A percentile compares a stretch with the other conserved stretches of the same genome.
These are phyloP conservation scores for Peziza echinospora DNA, from an alignment of 495 filamentous ascomycete genomes.

Conservation along the genomic window DNA sequence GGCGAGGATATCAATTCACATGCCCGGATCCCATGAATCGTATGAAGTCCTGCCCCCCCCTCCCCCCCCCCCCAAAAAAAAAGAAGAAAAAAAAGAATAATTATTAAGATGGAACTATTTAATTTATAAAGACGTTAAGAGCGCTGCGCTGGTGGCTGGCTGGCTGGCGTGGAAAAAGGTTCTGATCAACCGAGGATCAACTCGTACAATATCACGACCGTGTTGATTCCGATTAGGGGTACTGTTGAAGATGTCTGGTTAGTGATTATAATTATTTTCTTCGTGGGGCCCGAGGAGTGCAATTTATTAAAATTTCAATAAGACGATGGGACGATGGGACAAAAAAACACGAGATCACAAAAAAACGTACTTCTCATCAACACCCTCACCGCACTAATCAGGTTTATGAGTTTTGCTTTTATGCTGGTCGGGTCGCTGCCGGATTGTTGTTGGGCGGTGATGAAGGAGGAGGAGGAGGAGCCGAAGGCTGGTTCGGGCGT, in stretches of 20 bases:
- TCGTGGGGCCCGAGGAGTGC: too few species aligned
- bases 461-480: too few species aligned
- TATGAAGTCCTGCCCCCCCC: too few species aligned
- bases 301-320: slow-evolving; percentile 1
- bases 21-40: not conserved
- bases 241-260: too few species aligned
- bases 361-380: slow-evolving; percentile 71
- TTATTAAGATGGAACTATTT: not conserved
- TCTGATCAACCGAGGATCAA: slow-evolving; percentile 53
- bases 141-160: not conserved
- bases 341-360: not conserved
- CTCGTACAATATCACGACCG: slow-evolving; percentile 72
- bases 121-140: not conserved
- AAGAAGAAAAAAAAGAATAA: not conserved
- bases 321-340: slow-evolving; percentile 1
- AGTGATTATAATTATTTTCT: too few species aligned
- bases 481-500: not conserved
- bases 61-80: not conserved
- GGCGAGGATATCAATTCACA: not conserved
- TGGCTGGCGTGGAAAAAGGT: too few species aligned
- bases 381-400: slow-evolving; percentile 78
- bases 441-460: too few species aligned
- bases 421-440: slow-evolving; percentile 34
- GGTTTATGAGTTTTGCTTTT: slow-evolving; percentile 66
- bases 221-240: slow-evolving; percentile 84